Conservation (phyloP, 129 eudicot genomes). For the Tagetes patula region DNA sequence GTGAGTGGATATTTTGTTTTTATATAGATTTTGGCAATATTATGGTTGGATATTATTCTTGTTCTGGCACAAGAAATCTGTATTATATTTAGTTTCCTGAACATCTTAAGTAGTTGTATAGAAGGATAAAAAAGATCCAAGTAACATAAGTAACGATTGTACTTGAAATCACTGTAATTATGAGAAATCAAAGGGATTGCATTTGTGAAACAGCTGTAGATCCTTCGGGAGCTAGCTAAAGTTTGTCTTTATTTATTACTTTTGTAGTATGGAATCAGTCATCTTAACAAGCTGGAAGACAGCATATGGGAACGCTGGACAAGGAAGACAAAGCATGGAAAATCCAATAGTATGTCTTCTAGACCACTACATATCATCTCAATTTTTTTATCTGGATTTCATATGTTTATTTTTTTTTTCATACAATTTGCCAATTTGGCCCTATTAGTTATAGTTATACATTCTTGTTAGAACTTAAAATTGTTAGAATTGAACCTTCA, state of each 20-base stretch:
- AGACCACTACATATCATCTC: not conserved
- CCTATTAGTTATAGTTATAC: not conserved
- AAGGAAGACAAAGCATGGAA: constrained; percentile 51
- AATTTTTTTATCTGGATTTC: constrained; percentile 8
- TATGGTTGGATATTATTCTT: constrained; percentile 11
- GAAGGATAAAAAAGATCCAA: not conserved
- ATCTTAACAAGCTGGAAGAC: constrained; percentile 88
- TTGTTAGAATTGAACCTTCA: constrained; percentile 2
- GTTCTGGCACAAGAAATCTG: not conserved
- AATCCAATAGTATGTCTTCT: constrained; percentile 53
- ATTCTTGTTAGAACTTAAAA: not conserved
- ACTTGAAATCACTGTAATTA: not conserved
- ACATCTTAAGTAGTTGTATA: not conserved
- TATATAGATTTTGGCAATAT: not conserved
- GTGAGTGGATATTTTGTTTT: constrained; percentile 47
- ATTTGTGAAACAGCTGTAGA: constrained; percentile 9
- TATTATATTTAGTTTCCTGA: not conserved
- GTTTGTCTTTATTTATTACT: constrained; percentile 12
- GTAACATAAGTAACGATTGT: constrained; percentile 4
- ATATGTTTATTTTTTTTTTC: not conserved
- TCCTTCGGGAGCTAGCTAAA: constrained; percentile 22
- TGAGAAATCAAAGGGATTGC: constrained; percentile 5
- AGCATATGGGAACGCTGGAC: constrained; percentile 96
- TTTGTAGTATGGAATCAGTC: constrained; percentile 79
- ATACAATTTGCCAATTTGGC: not conserved